Conservation (phyloP, 2,329 filamentous ascomycete genomes). For the Shiraia bambusicola region DNA sequence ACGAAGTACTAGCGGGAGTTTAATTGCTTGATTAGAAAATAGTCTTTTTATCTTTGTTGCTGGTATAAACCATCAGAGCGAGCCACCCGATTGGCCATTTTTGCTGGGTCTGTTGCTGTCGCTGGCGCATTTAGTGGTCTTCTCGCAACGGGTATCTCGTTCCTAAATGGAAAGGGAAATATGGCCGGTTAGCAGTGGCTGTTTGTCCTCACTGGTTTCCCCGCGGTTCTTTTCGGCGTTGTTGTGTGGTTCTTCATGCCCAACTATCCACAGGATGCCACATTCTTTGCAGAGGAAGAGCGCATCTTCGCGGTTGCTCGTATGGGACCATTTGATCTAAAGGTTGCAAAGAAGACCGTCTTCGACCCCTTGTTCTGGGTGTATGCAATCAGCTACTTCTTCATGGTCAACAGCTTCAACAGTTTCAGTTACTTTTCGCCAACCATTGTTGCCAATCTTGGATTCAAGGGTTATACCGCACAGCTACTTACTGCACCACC, state of each 20-base stretch:
- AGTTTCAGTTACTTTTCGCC: conserved; percentile 55
- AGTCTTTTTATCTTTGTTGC: conserved; percentile 71
- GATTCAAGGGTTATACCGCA: conserved; percentile 58
- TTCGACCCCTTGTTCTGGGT: conserved; percentile 55
- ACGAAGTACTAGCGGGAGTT: no score
- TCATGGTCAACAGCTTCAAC: conserved; percentile 48
- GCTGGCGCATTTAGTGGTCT: conserved; percentile 75
- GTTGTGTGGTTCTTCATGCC: conserved; percentile 72
- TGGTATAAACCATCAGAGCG: conserved; percentile 80
- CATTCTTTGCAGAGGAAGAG: conserved; percentile 68
- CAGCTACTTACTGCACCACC: conserved; percentile 69
- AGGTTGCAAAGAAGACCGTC: conserved; percentile 51
- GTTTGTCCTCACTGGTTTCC: conserved; percentile 63
- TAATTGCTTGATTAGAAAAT: no score
- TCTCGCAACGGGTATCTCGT: conserved; percentile 67
- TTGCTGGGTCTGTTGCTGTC: conserved; percentile 77
- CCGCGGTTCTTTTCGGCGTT: conserved; percentile 66
- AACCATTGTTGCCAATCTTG: conserved; percentile 62
- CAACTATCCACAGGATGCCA: conserved; percentile 72
- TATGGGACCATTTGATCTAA: conserved; percentile 52
- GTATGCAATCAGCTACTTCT: conserved; percentile 47
- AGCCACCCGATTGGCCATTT: conserved; percentile 71
- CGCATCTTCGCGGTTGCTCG: conserved; percentile 69
- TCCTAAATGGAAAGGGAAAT: conserved; percentile 63
- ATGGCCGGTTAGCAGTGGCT: conserved; percentile 42